Conservation (phyloP, 148 eudicot species). For the Drosera capensis region DNA sequence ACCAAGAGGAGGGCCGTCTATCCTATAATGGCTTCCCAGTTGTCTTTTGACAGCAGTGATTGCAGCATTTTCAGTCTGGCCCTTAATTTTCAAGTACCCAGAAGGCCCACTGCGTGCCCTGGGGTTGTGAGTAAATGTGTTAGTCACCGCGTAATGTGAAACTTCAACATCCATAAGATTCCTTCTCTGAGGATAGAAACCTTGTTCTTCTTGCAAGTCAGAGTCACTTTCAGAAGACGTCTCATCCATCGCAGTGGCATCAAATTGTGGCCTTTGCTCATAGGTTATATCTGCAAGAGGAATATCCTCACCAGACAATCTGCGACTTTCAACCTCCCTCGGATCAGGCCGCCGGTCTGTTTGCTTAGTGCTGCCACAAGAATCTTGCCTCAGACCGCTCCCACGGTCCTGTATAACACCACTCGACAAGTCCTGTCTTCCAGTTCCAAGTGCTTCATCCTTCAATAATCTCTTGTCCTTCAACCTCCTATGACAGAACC, state of each 20-base stretch:
- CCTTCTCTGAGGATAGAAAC: constrained; percentile 19
- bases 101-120: constrained; percentile 48
- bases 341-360: constrained; percentile 39
- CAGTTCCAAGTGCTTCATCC: constrained; percentile 34
- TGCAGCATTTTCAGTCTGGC: constrained; percentile 55
- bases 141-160: constrained; percentile 25
- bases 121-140: constrained; percentile 15
- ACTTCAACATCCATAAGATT: constrained; percentile 18
- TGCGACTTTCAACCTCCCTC: constrained; percentile 67
- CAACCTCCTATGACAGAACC: constrained; percentile 91
- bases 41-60: constrained; percentile 82
- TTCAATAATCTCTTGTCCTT: constrained; percentile 48
- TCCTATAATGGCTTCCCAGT: constrained; percentile 52
- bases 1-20: constrained; percentile 79
- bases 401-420: constrained; percentile 61
- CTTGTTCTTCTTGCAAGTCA: constrained; percentile 27
- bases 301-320: constrained; percentile 25
- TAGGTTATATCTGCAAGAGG: constrained; percentile 29
- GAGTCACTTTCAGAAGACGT: constrained; percentile 70
- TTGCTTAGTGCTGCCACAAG: constrained; percentile 85
- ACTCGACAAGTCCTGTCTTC: constrained; percentile 63
- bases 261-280: constrained; percentile 23
- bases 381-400: constrained; percentile 71
- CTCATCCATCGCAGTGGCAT: constrained; percentile 31
- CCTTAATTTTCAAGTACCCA: constrained; percentile 75